Evolutionary conservation across 176 grass and related monocot species (phyloP).

Genomic region (Saccharum spontaneum): DNA sequence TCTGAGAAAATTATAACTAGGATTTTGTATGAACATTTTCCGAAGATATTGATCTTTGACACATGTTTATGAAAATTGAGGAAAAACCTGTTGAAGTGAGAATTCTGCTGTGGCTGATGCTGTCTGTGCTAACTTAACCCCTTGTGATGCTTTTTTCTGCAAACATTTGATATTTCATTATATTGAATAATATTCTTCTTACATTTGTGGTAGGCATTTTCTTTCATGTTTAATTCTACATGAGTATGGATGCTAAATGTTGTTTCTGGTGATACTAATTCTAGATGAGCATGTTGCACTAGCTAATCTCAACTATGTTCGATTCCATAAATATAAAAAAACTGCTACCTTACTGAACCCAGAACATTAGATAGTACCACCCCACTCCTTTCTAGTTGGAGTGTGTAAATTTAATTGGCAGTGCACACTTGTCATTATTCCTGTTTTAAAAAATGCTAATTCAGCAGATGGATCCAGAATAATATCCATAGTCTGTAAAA

Average conservation of each 20-base stretch:
- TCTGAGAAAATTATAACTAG: background rate
- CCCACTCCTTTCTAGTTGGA: background rate
- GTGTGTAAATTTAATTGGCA: slow-evolving; percentile 15
- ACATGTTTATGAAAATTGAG: background rate
- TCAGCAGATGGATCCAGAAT: background rate
- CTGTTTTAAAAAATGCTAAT: background rate
- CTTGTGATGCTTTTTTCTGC: background rate
- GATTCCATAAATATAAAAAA: background rate
- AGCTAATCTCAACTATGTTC: background rate
- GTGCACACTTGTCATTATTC: background rate
- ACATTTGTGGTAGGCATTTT: background rate
- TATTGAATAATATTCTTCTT: too few species aligned
- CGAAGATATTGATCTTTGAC: background rate
- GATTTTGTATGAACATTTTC: background rate
- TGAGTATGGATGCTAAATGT: background rate
- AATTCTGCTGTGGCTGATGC: background rate
- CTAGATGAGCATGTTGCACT: background rate
- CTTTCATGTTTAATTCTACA: background rate
- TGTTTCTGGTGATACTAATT: background rate
- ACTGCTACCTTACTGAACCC: background rate
- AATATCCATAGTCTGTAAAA: background rate
- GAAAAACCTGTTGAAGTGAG: background rate
- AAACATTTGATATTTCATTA: background rate
- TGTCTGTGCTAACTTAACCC: too few species aligned
- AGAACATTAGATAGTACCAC: background rate